Conservation (phyloP, 805 yeast species). For the Candida vaughaniae region DNA sequence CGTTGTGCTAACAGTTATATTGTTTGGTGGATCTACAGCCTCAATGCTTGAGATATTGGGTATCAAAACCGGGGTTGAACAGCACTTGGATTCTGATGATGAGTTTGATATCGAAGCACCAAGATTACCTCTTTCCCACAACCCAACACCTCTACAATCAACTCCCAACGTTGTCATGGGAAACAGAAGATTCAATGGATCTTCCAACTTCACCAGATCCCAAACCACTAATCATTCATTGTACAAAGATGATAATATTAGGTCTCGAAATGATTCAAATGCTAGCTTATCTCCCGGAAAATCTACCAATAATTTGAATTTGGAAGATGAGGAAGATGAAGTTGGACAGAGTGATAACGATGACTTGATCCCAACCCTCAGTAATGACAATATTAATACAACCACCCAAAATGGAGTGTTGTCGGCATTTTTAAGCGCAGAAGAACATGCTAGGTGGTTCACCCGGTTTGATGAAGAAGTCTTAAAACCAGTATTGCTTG, state of each 20-base stretch:
- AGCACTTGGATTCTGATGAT: conserved; percentile 74
- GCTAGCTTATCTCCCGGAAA: conserved; percentile 16
- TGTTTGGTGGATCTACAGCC: conserved; percentile 98
- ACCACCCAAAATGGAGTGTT: conserved; percentile 28
- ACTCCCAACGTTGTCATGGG: conserved; percentile 15
- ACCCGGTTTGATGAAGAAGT: conserved; percentile 91
- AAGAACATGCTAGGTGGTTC: conserved; percentile 88
- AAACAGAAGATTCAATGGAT: conserved; percentile 16
- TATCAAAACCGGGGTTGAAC: conserved; percentile 86
- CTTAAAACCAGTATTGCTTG: conserved; percentile 86
- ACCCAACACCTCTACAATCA: conserved; percentile 17
- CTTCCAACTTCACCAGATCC: conserved; percentile 4
- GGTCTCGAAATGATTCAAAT: conserved; percentile 31
- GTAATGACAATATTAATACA: background rate
- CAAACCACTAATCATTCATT: conserved; percentile 11
- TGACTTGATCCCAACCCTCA: conserved; percentile 24
- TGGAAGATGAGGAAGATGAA: conserved; percentile 21
- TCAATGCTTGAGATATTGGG: conserved; percentile 95
- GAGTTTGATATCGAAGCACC: conserved; percentile 92
- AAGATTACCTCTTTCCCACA: conserved; percentile 30
- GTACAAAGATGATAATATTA: conserved; percentile 20
- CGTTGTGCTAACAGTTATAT: conserved; percentile 91
- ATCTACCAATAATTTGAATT: conserved; percentile 17
- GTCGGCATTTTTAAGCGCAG: conserved; percentile 48
- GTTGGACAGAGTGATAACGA: conserved; percentile 33